phyloP scores from a whole-genome alignment of 1,284 basidiomycete species.

The Cryptococcus wingfieldii region DNA sequence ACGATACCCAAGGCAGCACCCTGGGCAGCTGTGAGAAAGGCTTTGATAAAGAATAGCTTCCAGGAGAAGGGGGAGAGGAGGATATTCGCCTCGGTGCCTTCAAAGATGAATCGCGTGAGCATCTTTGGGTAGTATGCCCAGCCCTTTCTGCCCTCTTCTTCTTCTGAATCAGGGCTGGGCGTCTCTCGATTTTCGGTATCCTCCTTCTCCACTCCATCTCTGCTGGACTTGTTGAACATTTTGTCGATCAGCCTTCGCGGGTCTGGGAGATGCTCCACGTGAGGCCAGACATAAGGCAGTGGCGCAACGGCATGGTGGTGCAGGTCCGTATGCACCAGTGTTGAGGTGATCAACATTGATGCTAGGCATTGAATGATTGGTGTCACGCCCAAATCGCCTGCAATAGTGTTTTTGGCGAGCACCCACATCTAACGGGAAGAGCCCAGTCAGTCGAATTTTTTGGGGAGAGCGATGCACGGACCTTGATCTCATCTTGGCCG shows the following conservation, averaged over 20 bases:
- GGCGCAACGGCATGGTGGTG: constrained; percentile 43
- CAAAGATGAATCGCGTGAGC: constrained; percentile 48
- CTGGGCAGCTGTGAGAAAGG: constrained; percentile 42
- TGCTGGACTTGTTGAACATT: not conserved
- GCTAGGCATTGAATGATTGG: constrained; percentile 45
- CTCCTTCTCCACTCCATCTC: not conserved
- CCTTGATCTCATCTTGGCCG: constrained; percentile 25
- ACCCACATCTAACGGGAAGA: constrained; percentile 42
- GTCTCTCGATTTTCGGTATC: not conserved
- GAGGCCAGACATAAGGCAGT: constrained; percentile 48
- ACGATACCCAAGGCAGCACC: constrained; percentile 44
- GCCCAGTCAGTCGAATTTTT: not conserved
- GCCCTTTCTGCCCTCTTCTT: not conserved
- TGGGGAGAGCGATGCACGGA: constrained; percentile 1
- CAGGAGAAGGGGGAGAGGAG: constrained; percentile 20
- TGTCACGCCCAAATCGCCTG: constrained; percentile 49
- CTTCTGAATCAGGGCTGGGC: not conserved
- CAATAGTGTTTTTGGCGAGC: constrained; percentile 42
- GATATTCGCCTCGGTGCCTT: constrained; percentile 49
- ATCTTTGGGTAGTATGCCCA: constrained; percentile 37
- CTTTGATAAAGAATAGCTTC: constrained; percentile 2
- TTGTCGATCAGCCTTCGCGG: constrained; percentile 24
- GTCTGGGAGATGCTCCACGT: constrained; percentile 47
- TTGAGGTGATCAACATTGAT: constrained; percentile 49
- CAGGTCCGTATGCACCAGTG: constrained; percentile 49